Conservation (phyloP, 2,329 filamentous ascomycete species). For the Bipolaris bicolor region DNA sequence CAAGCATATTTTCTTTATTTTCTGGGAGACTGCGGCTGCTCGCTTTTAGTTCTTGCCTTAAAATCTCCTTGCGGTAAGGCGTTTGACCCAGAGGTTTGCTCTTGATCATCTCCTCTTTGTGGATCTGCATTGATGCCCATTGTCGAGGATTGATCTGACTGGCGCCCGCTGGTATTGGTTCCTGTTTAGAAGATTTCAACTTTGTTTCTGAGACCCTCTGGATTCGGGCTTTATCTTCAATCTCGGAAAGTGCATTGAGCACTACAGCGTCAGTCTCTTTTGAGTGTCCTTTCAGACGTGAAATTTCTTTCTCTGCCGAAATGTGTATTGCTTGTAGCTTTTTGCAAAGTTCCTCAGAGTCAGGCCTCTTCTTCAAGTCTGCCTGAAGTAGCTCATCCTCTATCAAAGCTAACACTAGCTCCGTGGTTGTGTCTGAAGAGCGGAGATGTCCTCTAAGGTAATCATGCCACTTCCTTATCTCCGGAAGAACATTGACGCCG, state of each 20-base stretch:
- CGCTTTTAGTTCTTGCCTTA: background rate
- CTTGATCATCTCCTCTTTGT: conserved; percentile 2
- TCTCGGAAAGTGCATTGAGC: conserved; percentile 4
- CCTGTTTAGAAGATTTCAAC: background rate
- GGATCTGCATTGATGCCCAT: conserved; percentile 4
- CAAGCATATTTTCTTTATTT: background rate
- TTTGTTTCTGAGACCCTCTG: background rate
- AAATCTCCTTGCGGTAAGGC: background rate
- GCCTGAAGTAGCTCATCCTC: background rate
- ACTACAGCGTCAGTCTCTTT: conserved; percentile 5
- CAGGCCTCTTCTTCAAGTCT: background rate
- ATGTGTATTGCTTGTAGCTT: background rate
- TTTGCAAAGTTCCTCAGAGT: background rate
- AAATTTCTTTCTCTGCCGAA: background rate
- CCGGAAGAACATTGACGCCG: background rate
- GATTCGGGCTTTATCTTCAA: conserved; percentile 12
- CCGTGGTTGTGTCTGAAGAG: background rate
- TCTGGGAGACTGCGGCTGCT: no score
- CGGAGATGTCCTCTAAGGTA: background rate
- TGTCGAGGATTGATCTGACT: background rate
- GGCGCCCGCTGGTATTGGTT: background rate
- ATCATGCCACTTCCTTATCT: background rate
- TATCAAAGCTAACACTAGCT: background rate
- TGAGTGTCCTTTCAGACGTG: background rate
- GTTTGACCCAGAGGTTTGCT: conserved; percentile 3